These are phyloP conservation scores for Sanghuangporus baumii DNA, from an alignment of 1,284 basidiomycete species.

Conservation along the genomic window DNA sequence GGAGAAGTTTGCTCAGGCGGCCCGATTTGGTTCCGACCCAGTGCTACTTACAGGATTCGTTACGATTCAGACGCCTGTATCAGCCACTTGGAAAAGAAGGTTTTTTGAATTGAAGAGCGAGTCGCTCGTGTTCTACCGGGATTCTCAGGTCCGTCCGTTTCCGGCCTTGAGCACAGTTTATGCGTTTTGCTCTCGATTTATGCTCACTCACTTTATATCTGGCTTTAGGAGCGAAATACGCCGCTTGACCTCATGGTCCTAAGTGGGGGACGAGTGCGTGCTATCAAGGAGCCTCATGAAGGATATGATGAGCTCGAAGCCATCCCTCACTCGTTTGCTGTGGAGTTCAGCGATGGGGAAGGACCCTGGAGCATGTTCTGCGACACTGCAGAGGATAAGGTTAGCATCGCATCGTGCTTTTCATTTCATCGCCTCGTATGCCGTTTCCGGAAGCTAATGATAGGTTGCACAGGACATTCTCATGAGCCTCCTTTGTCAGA, in stretches of 20 bases:
- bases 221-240: constrained; percentile 40
- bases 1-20: constrained; percentile 33
- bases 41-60: constrained; percentile 55
- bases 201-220: not conserved
- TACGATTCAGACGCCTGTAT: constrained; percentile 54
- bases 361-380: constrained; percentile 56
- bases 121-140: constrained; percentile 47
- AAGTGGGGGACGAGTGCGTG: constrained; percentile 35
- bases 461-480: constrained; percentile 18
- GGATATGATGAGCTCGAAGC: constrained; percentile 69
- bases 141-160: constrained; percentile 46
- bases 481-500: constrained; percentile 19
- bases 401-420: constrained; percentile 22
- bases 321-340: constrained; percentile 63
- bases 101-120: constrained; percentile 54
- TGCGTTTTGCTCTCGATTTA: not conserved
- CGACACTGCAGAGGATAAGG: constrained; percentile 67
- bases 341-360: constrained; percentile 50
- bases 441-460: not conserved
- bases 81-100: constrained; percentile 58
- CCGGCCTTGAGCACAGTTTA: not conserved
- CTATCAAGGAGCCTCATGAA: constrained; percentile 60
- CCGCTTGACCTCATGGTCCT: constrained; percentile 46
- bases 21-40: constrained; percentile 24
- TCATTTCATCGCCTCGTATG: not conserved